Percentiles rank a stretch among this genome's conserved stretches.
These are phyloP conservation scores for Candida insectorum DNA, from an alignment of 805 yeast genomes.

Conservation along the genomic window DNA sequence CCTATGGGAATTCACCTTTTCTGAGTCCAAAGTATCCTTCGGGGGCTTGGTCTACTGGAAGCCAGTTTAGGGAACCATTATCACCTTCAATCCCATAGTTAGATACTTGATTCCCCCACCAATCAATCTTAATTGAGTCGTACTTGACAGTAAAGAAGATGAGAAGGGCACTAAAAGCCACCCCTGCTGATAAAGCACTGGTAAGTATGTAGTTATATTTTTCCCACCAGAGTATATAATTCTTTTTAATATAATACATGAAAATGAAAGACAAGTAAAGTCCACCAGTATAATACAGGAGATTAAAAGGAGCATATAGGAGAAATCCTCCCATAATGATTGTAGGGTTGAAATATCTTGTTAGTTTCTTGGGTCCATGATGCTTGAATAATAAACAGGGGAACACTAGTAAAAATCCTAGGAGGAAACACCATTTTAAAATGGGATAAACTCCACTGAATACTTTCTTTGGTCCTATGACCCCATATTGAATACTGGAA, in stretches of 20 bases:
- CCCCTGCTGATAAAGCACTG: slow-evolving; percentile 59
- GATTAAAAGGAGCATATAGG: slow-evolving; percentile 49
- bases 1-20: slow-evolving; percentile 24
- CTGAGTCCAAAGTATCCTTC: slow-evolving; percentile 31
- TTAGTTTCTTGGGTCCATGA: slow-evolving; percentile 28
- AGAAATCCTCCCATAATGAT: slow-evolving; percentile 50
- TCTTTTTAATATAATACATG: slow-evolving; percentile 50
- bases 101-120: slow-evolving; percentile 62
- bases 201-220: slow-evolving; percentile 65
- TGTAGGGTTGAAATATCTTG: slow-evolving; percentile 51
- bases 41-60: slow-evolving; percentile 25
- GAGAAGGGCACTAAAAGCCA: slow-evolving; percentile 57
- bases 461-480: slow-evolving; percentile 56
- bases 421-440: slow-evolving; percentile 55
- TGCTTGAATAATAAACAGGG: slow-evolving; percentile 36
- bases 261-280: slow-evolving; percentile 55
- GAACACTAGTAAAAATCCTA: slow-evolving; percentile 44
- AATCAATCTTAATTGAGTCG: slow-evolving; percentile 38
- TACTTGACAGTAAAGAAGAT: slow-evolving; percentile 54
- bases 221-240: slow-evolving; percentile 61
- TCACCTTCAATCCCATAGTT: slow-evolving; percentile 37
- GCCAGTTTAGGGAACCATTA: slow-evolving; percentile 22
- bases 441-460: slow-evolving; percentile 54
- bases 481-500: slow-evolving; percentile 54
- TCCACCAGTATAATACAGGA: slow-evolving; percentile 56